These are phyloP conservation scores for Cutaneotrichosporon sp. DNA, from an alignment of 1,284 basidiomycete species.

Conservation along the genomic window DNA sequence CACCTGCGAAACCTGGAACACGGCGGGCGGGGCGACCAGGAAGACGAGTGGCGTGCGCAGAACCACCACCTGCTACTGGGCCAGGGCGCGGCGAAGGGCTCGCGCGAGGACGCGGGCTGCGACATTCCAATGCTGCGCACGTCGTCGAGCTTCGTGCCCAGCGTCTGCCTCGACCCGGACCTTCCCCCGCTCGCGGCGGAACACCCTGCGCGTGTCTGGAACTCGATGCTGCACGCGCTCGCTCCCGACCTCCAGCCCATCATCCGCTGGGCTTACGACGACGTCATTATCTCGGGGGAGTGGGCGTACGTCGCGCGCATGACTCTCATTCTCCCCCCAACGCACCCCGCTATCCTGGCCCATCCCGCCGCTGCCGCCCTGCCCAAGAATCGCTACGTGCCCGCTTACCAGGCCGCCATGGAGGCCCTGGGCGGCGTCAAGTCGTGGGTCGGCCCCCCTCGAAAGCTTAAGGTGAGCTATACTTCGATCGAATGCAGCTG, in stretches of 20 bases:
- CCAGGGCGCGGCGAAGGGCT: not conserved
- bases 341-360: constrained; percentile 23
- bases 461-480: constrained; percentile 28
- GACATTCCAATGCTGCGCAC: constrained; percentile 15
- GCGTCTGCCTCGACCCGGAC: constrained; percentile 14
- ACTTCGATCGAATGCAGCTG: not conserved
- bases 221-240: constrained; percentile 29
- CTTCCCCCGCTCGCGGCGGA: constrained; percentile 28
- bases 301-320: constrained; percentile 18
- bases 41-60: constrained; percentile 3
- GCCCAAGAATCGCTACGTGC: constrained; percentile 21
- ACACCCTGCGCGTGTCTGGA: constrained; percentile 39
- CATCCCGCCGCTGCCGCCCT: constrained; percentile 15
- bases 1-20: not conserved
- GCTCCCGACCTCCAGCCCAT: constrained; percentile 26
- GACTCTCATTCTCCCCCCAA: constrained; percentile 29
- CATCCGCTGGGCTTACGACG: constrained; percentile 32
- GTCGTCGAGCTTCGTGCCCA: not conserved
- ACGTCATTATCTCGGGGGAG: constrained; percentile 3
- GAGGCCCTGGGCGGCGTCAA: constrained; percentile 25
- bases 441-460: constrained; percentile 24
- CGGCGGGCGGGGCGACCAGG: not conserved
- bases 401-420: constrained; percentile 24
- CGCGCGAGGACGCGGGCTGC: not conserved
- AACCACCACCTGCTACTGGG: constrained; percentile 6